Evolutionary conservation across 1,284 basidiomycete genomes (phyloP).

Genomic region (Ceratobasidium sp.): DNA sequence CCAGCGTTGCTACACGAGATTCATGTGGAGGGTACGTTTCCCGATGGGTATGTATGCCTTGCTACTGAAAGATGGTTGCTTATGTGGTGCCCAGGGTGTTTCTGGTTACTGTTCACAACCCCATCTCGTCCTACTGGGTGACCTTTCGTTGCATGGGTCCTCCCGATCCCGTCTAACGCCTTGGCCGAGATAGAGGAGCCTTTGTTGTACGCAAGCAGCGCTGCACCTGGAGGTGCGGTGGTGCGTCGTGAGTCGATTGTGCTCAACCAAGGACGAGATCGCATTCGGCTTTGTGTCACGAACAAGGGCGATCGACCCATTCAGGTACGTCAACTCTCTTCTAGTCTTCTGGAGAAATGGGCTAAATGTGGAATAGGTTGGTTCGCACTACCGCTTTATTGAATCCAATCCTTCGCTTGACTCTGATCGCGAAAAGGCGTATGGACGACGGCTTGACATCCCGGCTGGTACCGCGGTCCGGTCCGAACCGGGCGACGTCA

Average conservation of each 20-base stretch:
- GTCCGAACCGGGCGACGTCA: conserved; percentile 93
- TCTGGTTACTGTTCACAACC: conserved; percentile 93
- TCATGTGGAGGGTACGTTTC: conserved; percentile 92
- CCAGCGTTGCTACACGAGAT: conserved; percentile 75
- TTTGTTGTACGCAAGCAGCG: conserved; percentile 58
- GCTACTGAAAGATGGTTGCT: neutral
- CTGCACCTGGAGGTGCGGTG: conserved; percentile 77
- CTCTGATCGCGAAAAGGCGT: conserved; percentile 83
- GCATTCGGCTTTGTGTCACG: conserved; percentile 78
- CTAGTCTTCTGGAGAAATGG: neutral
- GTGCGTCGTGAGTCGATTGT: conserved; percentile 70
- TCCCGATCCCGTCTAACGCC: conserved; percentile 80
- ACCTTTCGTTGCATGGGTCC: conserved; percentile 88
- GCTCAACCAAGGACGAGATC: conserved; percentile 75
- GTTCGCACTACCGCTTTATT: conserved; percentile 93
- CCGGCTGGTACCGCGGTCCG: conserved; percentile 93
- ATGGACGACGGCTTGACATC: conserved; percentile 90
- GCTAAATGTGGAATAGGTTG: conserved; percentile 61
- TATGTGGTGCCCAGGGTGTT: conserved; percentile 70
- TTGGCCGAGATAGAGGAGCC: conserved; percentile 65
- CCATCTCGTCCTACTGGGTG: conserved; percentile 84
- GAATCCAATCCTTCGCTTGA: conserved; percentile 84
- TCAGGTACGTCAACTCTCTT: conserved; percentile 61
- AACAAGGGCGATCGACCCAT: conserved; percentile 96
- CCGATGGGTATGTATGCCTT: conserved; percentile 69